Base-by-base conservation (phyloP, 1,284 basidiomycete genomes). In the Flammula alnicola region DNA sequence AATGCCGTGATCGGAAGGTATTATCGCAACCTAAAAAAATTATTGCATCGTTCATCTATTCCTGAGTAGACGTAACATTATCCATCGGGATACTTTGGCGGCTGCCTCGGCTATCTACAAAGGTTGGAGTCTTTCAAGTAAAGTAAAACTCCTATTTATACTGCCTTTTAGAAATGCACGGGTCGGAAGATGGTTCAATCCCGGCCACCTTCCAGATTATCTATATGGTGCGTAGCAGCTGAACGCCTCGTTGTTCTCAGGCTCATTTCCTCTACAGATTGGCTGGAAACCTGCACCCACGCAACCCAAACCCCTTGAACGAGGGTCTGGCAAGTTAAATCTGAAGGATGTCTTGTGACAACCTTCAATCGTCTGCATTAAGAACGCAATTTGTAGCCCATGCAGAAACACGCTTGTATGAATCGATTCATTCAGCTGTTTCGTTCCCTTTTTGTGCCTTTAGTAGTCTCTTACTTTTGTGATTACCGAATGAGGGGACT, bases 151-250 rank as follows among this genome's bases (percentile, higher is more conserved):
- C 19, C 16, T 7, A n/a, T 17, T 49, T 32, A 22, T 22, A 49
- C 45, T 25, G 32, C n/a, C 49, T 26, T 29, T 22, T 61, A 97
- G 95, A 88, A 52, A 63, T 99, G 47, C 90, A 98, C 65, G 93
- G 91, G 4, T 80, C 86, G 50, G 82, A 88, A 57, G 89, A 95
- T 63, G 93, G 90, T 2, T 80, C 80, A 3, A 78, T 99, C 20
- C 93, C 95, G 4, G 97, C 97, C 10, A 99, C 97, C 3, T 99
- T 98, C 72, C 91, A 96, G 64, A 76, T 98, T 44, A 94, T 99
- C 54, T 98, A 92, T 67, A 86, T 98, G 79, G 95, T 93, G 57
- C 57, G 79, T 72, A 14, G 31, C 36, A 14, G 29, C 14, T 32
- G 10, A 48, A 20, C 19, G 16, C 38, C 17, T 30, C 23, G 14